These are phyloP conservation scores for Penicillium fimorum DNA, from an alignment of 495 filamentous ascomycete genomes.

Conservation along the genomic window DNA sequence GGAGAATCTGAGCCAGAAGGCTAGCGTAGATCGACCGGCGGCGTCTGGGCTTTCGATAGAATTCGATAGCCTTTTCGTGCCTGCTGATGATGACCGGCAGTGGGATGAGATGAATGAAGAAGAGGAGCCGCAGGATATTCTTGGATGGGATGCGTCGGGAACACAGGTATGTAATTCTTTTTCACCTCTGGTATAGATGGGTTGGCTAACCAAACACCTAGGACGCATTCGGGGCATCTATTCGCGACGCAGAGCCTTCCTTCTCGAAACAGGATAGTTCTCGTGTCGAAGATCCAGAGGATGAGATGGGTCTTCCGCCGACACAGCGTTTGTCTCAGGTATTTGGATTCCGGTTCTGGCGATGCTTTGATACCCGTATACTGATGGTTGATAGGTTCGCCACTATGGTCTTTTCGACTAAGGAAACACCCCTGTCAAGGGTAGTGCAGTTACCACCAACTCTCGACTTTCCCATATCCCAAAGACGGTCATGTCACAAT, in stretches of 20 bases:
- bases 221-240: constrained; percentile 37
- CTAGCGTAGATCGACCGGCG: constrained; percentile 47
- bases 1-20: constrained; percentile 25
- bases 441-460: background rate
- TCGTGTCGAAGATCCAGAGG: constrained; percentile 14
- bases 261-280: constrained; percentile 19
- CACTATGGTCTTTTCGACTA: constrained; percentile 48
- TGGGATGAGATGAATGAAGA: constrained; percentile 82
- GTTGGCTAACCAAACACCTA: constrained; percentile 12
- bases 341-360: constrained; percentile 2
- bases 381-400: constrained; percentile 36
- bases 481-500: constrained; percentile 39
- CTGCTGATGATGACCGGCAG: constrained; percentile 65
- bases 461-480: background rate
- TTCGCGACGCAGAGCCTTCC: constrained; percentile 27
- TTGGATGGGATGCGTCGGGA: constrained; percentile 79
- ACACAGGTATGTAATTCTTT: constrained; percentile 35
- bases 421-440: constrained; percentile 1
- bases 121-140: constrained; percentile 67
- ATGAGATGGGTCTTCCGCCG: constrained; percentile 47
- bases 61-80: constrained; percentile 75
- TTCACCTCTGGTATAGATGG: background rate
- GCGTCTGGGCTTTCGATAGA: constrained; percentile 56
- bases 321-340: constrained; percentile 54
- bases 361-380: background rate